phyloP scores from a whole-genome alignment of 1,284 basidiomycete genomes.

The Tetrapyrgos nigripes region DNA sequence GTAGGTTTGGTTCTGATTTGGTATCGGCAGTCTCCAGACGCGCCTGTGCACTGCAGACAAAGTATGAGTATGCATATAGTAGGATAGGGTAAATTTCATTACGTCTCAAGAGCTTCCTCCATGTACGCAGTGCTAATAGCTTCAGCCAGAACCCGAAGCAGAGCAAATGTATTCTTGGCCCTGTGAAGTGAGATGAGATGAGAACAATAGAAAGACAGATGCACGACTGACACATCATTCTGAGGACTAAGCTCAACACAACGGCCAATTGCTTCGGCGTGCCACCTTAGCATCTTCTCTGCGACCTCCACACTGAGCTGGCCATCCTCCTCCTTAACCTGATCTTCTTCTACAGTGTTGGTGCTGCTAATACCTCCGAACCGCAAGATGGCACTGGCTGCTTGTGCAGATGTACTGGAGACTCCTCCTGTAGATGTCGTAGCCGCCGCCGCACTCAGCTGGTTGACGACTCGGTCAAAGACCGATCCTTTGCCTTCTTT shows the following conservation, averaged over 20 bases:
- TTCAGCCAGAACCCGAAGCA: constrained; percentile 90
- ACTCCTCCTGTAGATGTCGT: constrained; percentile 63
- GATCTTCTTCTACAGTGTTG: constrained; percentile 71
- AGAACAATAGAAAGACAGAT: constrained; percentile 7
- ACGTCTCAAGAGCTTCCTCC: constrained; percentile 94
- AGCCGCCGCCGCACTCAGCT: constrained; percentile 82
- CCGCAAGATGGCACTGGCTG: constrained; percentile 81
- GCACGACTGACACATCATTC: constrained; percentile 80
- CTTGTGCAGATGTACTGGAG: constrained; percentile 75
- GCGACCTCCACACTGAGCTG: constrained; percentile 76
- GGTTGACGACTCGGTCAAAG: constrained; percentile 94
- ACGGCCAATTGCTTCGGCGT: constrained; percentile 92
- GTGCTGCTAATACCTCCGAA: constrained; percentile 78
- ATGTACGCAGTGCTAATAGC: constrained; percentile 88
- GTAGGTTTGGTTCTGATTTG: constrained; percentile 84
- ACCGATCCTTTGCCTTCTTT: constrained; percentile 83
- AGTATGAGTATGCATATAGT: constrained; percentile 16
- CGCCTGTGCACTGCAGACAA: constrained; percentile 66
- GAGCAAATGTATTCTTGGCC: constrained; percentile 88
- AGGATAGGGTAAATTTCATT: constrained; percentile 33
- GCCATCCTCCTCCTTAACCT: constrained; percentile 82
- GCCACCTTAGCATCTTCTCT: constrained; percentile 94
- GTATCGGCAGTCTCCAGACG: constrained; percentile 78
- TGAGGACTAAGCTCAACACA: constrained; percentile 86
- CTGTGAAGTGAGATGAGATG: constrained; percentile 47